A percentile compares a stretch with the other conserved stretches of the same genome.
phyloP scores from a whole-genome alignment of 805 yeast genomes.

The Lachancea kluyveri region DNA sequence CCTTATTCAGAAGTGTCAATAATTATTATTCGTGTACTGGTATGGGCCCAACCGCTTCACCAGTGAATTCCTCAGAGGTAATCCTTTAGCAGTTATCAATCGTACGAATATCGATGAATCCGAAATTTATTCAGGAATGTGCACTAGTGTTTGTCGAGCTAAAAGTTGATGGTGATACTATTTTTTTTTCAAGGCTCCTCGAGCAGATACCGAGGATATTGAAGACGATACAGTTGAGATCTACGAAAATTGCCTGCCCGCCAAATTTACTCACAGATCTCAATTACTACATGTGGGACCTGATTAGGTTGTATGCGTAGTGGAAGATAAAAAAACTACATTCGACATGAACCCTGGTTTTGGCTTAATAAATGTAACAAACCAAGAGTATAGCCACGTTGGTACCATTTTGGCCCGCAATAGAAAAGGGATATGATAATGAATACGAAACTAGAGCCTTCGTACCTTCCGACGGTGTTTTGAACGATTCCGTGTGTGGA shows the following conservation, averaged over 20 bases:
- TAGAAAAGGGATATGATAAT: conserved; percentile 16
- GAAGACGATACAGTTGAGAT: conserved; percentile 6
- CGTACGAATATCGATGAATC: conserved; percentile 14
- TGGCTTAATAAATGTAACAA: conserved; percentile 16
- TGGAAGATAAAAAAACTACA: conserved; percentile 31
- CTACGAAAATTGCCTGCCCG: conserved; percentile 11
- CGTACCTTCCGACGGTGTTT: conserved; percentile 32
- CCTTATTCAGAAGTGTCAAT: too few species aligned
- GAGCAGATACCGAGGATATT: conserved; percentile 13
- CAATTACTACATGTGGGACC: conserved; percentile 40
- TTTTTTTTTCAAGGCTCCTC: conserved; percentile 28
- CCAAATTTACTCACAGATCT: conserved; percentile 18
- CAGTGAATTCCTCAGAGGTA: conserved; percentile 36
- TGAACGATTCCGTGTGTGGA: conserved; percentile 54
- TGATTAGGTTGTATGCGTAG: conserved; percentile 36
- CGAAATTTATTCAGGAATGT: conserved; percentile 39
- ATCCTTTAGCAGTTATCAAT: conserved; percentile 47
- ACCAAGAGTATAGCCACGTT: conserved; percentile 15
- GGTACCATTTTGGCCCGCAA: conserved; percentile 39
- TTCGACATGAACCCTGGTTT: conserved; percentile 31
- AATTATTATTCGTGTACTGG: too few species aligned
- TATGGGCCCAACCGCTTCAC: too few species aligned
- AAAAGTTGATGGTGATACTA: conserved; percentile 18
- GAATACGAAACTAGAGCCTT: conserved; percentile 41
- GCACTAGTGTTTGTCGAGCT: conserved; percentile 38